A percentile compares a stretch with the other conserved stretches of the same genome.
Evolutionary conservation across 306 rosid genomes (phyloP).

Genomic region (Medicago truncatula): MtrunA17r5.0-ANR NC_053046.1:4803001-4803500

Average conservation of each 20-base stretch:
- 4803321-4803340: conserved; percentile 10
- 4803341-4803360: conserved; percentile 23
- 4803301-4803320: conserved; percentile 2
- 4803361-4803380: conserved; percentile 81
- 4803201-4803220: background rate
- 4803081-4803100: conserved; percentile 97
- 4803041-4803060: conserved; percentile 28
- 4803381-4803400: conserved; percentile 98
- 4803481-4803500: conserved; percentile 99
- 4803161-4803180: conserved; percentile 36
- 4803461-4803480: conserved; percentile 96
- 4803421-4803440: conserved; percentile 74
- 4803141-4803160: conserved; percentile 96
- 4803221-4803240: conserved; percentile 8
- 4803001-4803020: conserved; percentile 29
- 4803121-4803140: conserved; percentile 98
- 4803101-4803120: conserved; percentile 99
- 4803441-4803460: conserved; percentile 97
- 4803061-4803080: conserved; percentile 91
- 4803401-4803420: conserved; percentile 98
- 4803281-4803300: conserved; percentile 10
- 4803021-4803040: background rate
- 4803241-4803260: conserved; percentile 18
- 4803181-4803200: conserved; percentile 20
- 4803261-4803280: background rate